A percentile compares a stretch with the other conserved stretches of the same genome.
These are phyloP conservation scores for Aspergillus pseudoviridinutans DNA, from an alignment of 2,329 filamentous ascomycete genomes.

Conservation along the genomic window DNA sequence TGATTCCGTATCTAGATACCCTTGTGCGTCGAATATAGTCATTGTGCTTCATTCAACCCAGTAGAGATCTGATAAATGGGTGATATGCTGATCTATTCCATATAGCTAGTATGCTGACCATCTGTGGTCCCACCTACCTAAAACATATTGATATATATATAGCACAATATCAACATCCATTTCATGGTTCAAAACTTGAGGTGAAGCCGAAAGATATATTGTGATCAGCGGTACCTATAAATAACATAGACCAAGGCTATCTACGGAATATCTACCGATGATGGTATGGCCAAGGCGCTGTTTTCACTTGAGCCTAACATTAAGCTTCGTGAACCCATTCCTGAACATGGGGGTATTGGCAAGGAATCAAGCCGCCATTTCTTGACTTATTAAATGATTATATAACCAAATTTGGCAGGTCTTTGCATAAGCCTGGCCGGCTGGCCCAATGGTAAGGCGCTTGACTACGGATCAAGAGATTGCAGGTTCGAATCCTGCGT, in stretches of 20 bases:
- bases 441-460: constrained; percentile 22
- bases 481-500: constrained; percentile 45
- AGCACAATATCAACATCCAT: background rate
- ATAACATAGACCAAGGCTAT: background rate
- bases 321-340: too few relatives aligned
- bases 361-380: too few relatives aligned
- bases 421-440: constrained; percentile 3
- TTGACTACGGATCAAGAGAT: constrained; percentile 41
- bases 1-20: background rate
- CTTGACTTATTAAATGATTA: background rate
- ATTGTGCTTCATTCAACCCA: background rate
- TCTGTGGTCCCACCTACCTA: background rate
- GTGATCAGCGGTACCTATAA: too few relatives aligned
- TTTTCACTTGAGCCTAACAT: too few relatives aligned
- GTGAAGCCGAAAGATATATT: background rate
- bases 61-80: background rate
- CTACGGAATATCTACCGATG: too few relatives aligned
- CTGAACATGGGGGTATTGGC: too few relatives aligned
- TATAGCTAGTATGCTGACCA: background rate
- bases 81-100: too few relatives aligned
- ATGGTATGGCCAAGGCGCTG: too few relatives aligned
- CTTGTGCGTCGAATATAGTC: background rate
- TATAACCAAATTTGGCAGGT: background rate
- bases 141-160: background rate
- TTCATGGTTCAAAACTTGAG: background rate